phyloP scores from a whole-genome alignment of 179 eudicot genomes.

The Beta lomatogona region DNA sequence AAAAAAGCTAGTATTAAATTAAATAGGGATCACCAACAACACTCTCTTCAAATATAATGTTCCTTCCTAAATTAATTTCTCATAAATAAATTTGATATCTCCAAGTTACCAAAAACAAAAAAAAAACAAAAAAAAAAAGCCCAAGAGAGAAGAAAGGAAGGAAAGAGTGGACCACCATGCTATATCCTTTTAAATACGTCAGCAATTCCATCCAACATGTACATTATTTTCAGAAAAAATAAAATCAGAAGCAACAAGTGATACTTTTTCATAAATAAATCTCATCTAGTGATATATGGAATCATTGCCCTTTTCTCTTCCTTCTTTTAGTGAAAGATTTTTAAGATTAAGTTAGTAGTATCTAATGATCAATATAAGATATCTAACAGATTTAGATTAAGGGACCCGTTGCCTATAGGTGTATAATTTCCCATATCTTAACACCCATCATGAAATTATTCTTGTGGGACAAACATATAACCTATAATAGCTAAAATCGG shows the following conservation, averaged over 20 bases:
- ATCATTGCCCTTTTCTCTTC: neutral
- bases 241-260: slow-evolving; percentile 1
- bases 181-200: neutral
- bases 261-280: neutral
- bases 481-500: too few relatives aligned
- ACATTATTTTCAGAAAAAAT: neutral
- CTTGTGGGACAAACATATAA: too few relatives aligned
- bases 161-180: neutral
- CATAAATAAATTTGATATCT: neutral
- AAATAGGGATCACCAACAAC: neutral
- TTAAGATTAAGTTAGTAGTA: neutral
- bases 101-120: neutral
- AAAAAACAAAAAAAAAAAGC: neutral
- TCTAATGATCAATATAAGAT: neutral
- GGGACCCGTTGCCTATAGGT: too few relatives aligned
- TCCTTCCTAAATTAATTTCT: neutral
- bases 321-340: neutral
- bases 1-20: too few relatives aligned
- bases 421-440: too few relatives aligned
- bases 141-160: too few relatives aligned
- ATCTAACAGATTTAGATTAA: neutral
- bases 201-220: neutral
- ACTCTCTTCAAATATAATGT: neutral
- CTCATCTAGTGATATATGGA: neutral
- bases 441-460: too few relatives aligned